phyloP scores from a whole-genome alignment of 1,284 basidiomycete genomes.

The Apiotrichum porosum region DNA sequence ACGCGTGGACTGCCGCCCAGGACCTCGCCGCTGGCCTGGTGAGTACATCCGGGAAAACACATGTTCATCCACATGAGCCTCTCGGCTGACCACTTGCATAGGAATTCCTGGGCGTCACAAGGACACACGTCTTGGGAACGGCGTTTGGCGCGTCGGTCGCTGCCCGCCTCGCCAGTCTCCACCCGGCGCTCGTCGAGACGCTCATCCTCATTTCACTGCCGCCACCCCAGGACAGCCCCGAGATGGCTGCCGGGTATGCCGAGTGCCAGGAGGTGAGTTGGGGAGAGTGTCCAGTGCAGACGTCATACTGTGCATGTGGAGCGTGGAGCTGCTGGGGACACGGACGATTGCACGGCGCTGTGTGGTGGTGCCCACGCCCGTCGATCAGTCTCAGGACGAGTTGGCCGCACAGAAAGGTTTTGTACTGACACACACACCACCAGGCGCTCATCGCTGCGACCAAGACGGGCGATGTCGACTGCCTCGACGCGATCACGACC shows the following conservation, averaged over 20 bases:
- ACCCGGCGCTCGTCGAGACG: constrained; percentile 11
- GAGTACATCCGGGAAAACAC: no score
- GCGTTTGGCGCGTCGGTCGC: constrained; percentile 17
- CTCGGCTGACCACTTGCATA: neutral
- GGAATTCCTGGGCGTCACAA: constrained; percentile 8
- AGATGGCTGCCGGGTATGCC: constrained; percentile 11
- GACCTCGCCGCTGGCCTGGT: constrained; percentile 14
- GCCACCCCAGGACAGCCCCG: constrained; percentile 10
- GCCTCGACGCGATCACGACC: constrained; percentile 19
- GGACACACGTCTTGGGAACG: constrained; percentile 22
- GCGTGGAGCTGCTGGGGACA: no score
- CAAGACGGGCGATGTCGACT: constrained; percentile 13
- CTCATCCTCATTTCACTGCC: constrained; percentile 16
- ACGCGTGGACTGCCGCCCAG: constrained; percentile 10
- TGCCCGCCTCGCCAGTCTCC: constrained; percentile 9
- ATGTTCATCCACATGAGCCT: no score
- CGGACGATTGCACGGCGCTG: no score
- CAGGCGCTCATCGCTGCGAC: constrained; percentile 17
- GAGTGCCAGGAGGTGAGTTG: constrained; percentile 24
- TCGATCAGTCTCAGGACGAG: no score
- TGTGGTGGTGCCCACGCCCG: no score
- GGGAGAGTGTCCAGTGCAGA: neutral
- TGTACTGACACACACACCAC: neutral
- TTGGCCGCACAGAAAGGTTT: no score
- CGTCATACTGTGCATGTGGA: no score